Evolutionary conservation across 169 alveolate genomes (phyloP).

Genomic region (Eimeria sp.): DNA sequence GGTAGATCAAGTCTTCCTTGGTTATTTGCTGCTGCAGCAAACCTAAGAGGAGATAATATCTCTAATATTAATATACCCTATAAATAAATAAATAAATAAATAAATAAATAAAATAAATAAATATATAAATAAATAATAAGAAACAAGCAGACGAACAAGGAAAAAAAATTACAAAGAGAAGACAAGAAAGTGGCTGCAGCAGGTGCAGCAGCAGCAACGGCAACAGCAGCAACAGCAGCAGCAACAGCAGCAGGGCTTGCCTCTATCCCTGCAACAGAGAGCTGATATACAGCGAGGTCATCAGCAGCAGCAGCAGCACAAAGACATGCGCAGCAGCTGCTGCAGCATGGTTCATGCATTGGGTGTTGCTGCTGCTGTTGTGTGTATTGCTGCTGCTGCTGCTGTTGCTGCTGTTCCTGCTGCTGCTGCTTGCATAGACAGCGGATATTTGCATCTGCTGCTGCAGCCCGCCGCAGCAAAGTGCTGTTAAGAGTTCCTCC

Average conservation of each 20-base stretch:
- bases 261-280: slow-evolving; percentile 36
- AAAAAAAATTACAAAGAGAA: background rate
- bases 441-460: background rate
- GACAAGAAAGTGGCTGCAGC: too few relatives aligned
- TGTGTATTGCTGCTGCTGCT: slow-evolving; percentile 23
- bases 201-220: too few relatives aligned
- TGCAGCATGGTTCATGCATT: slow-evolving; percentile 44
- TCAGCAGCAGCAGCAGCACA: slow-evolving; percentile 65
- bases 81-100: background rate
- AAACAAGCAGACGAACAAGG: background rate
- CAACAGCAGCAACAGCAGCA: background rate
- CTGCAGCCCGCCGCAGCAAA: too few relatives aligned
- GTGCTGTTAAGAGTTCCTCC: slow-evolving; percentile 21
- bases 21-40: background rate
- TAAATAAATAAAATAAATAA: background rate
- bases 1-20: background rate
- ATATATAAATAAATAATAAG: background rate
- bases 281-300: background rate
- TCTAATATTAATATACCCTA: slow-evolving; percentile 5
- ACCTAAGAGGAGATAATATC: background rate
- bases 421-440: background rate
- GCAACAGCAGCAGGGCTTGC: background rate
- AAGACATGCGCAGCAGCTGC: slow-evolving; percentile 50
- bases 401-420: slow-evolving; percentile 18
- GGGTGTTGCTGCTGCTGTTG: slow-evolving; percentile 55